Evolutionary conservation across 169 alveolate species (phyloP).

Genomic region (Plasmodium knowlesi): DNA sequence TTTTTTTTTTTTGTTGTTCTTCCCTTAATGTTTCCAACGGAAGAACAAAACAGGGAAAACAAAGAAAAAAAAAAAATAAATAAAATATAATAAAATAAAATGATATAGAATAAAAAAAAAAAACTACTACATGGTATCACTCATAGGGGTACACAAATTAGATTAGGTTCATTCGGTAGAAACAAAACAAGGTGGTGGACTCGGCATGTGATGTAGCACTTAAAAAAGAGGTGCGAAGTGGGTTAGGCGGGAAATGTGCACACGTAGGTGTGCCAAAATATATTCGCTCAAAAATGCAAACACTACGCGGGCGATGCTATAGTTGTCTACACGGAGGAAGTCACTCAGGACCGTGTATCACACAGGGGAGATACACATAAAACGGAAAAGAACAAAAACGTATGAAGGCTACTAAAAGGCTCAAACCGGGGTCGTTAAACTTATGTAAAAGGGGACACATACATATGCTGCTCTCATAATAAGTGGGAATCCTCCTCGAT

Average conservation of each 20-base stretch:
- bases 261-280: background rate
- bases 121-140: slow-evolving; percentile 1
- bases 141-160: background rate
- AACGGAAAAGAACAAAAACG: background rate
- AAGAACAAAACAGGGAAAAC: background rate
- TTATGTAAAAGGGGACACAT: background rate
- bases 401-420: background rate
- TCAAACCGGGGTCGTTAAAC: background rate
- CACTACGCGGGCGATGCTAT: background rate
- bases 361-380: background rate
- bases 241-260: background rate
- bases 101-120: background rate
- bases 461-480: background rate
- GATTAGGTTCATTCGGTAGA: background rate
- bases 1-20: too few relatives aligned
- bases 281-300: background rate
- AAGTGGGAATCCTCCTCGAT: background rate
- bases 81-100: background rate
- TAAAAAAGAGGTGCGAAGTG: background rate
- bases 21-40: background rate
- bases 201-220: background rate
- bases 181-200: background rate
- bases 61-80: background rate
- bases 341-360: background rate
- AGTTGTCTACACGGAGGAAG: background rate